phyloP scores from a whole-genome alignment of 2,329 filamentous ascomycete genomes.

The Ustilaginoidea virens region DNA sequence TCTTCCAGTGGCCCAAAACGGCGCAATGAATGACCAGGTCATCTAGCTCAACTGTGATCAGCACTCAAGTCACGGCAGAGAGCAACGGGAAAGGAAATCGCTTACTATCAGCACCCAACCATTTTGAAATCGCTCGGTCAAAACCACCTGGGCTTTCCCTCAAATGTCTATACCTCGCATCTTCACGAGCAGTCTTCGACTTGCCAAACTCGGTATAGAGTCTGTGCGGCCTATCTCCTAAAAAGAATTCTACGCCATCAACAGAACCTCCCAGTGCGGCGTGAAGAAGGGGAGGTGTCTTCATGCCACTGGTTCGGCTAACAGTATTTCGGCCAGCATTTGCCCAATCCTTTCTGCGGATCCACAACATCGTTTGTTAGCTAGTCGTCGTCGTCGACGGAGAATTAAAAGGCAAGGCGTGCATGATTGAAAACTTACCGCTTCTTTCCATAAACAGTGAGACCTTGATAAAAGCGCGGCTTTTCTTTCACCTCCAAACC shows the following conservation, averaged over 20 bases:
- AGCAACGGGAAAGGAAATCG: conserved; percentile 16
- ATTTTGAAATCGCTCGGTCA: conserved; percentile 44
- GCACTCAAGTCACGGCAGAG: background rate
- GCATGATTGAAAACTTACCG: conserved; percentile 19
- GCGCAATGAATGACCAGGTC: conserved; percentile 53
- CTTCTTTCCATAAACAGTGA: conserved; percentile 63
- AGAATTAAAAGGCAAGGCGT: too few species aligned
- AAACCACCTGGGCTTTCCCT: conserved; percentile 44
- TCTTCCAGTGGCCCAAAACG: conserved; percentile 28
- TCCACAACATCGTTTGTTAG: background rate
- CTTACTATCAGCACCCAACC: conserved; percentile 42
- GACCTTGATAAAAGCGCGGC: conserved; percentile 59
- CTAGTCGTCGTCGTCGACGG: too few species aligned
- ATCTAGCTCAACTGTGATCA: conserved; percentile 22
- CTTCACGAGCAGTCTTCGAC: conserved; percentile 41
- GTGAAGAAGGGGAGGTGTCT: conserved; percentile 42
- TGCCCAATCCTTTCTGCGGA: conserved; percentile 50
- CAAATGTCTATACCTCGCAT: conserved; percentile 47
- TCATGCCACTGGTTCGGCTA: conserved; percentile 21
- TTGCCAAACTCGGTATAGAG: conserved; percentile 53
- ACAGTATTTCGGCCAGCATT: conserved; percentile 37
- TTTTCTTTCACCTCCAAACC: conserved; percentile 48
- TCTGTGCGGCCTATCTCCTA: conserved; percentile 52
- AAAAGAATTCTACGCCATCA: conserved; percentile 62
- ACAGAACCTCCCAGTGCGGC: conserved; percentile 42